phyloP scores from a whole-genome alignment of 2,329 filamentous ascomycete species.

The Pseudocercospora ulei region DNA sequence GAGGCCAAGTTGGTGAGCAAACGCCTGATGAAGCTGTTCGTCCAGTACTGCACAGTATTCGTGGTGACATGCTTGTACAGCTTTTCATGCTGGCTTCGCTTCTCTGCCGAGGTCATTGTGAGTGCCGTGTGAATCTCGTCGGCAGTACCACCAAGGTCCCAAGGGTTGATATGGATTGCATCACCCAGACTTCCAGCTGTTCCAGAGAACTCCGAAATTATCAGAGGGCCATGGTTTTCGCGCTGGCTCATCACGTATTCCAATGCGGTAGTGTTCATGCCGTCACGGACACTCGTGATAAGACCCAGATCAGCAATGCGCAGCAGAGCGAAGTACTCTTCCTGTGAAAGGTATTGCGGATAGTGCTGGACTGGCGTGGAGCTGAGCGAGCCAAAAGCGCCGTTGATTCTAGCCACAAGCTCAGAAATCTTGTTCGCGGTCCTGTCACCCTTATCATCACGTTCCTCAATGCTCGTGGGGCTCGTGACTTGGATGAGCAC shows the following conservation, averaged over 20 bases:
- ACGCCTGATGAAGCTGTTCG: constrained; percentile 64
- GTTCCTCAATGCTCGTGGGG: constrained; percentile 56
- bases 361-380: constrained; percentile 91
- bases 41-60: constrained; percentile 82
- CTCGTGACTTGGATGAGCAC: constrained; percentile 93
- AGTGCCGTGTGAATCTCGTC: constrained; percentile 73
- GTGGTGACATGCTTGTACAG: constrained; percentile 76
- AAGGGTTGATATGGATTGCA: constrained; percentile 93
- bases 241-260: constrained; percentile 92
- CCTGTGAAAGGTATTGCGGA: constrained; percentile 77
- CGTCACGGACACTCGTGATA: constrained; percentile 90
- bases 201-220: constrained; percentile 92
- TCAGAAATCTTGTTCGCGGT: constrained; percentile 83
- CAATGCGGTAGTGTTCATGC: constrained; percentile 94
- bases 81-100: constrained; percentile 58
- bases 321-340: constrained; percentile 91
- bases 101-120: constrained; percentile 59
- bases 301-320: constrained; percentile 81
- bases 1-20: constrained; percentile 71
- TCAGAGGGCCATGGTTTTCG: constrained; percentile 74
- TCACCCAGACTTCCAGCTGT: constrained; percentile 76
- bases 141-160: constrained; percentile 78
- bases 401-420: constrained; percentile 84
- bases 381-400: constrained; percentile 73
- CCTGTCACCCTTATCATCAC: constrained; percentile 64